Base-by-base conservation (phyloP, 805 yeast genomes). In the Ogataea paraovalis region DNA sequence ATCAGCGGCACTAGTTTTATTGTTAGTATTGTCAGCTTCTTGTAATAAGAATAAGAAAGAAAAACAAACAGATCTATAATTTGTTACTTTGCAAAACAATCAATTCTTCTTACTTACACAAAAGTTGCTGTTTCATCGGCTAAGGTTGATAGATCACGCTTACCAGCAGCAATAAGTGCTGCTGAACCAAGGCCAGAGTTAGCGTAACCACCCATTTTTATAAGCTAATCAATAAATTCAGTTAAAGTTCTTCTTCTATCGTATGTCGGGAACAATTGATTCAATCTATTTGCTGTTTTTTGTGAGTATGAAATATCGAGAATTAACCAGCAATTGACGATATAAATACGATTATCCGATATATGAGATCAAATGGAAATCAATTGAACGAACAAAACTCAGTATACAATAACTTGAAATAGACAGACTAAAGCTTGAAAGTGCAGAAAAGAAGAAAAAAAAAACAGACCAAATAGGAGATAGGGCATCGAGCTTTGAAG, bases 61-160 rank as follows among this genome's bases (percentile, higher is more conserved):
- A 14, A 14, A 33, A n/a, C n/a, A n/a, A n/a, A n/a, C n/a, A n/a
- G n/a, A n/a, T n/a, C n/a, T n/a, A n/a, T n/a, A n/a, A n/a, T n/a
- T n/a, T n/a, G n/a, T n/a, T n/a, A n/a, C n/a, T n/a, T n/a, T n/a
- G n/a, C n/a, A n/a, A n/a, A n/a, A n/a, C n/a, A n/a, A n/a, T n/a
- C n/a, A n/a, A n/a, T n/a, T n/a, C 28, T 25, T 25, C 10, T n/a
- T 14, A 38, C 41, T 22, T 38, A 38, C 10, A 42, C 45, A 40
- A 45, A 66, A 3, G 71, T 63, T 10, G 70, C 61, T 1, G 72
- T 65, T 44, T 73, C 75, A 19, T 69, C 73, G 3, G 58, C 60
- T 33, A 65, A 49, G 3, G 65, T 61, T 1, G 54, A 50, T 2
- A 60, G 46, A 44, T 59, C 65, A 16, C 66, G 54, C 40, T 47